A percentile compares a stretch with the other conserved stretches of the same genome.
Conservation (phyloP, 2,329 filamentous ascomycete species). For the Westerdykella ornata region DNA sequence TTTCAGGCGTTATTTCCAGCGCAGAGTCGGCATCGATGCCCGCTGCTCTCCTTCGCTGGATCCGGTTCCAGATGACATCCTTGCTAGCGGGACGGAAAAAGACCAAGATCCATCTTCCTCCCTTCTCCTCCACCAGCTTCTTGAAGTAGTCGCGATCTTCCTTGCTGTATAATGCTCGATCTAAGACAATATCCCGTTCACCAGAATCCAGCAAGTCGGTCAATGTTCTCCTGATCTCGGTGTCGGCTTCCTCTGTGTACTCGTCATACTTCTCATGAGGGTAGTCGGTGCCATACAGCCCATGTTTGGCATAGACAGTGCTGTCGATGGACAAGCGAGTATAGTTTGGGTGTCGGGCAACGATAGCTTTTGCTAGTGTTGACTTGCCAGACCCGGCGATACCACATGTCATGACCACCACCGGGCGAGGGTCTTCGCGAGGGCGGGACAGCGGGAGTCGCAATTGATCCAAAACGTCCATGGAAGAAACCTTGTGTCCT, state of each 20-base stretch:
- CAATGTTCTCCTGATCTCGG: constrained; percentile 3
- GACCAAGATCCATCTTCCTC: constrained; percentile 7
- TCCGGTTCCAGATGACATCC: constrained; percentile 7
- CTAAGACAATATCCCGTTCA: constrained; percentile 6
- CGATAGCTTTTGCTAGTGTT: constrained; percentile 6
- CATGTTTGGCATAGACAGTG: constrained; percentile 6
- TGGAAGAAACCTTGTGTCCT: no score
- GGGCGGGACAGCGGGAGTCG: no score
- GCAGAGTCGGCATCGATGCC: constrained; percentile 8
- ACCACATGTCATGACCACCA: no score
- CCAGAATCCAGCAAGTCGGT: constrained; percentile 1
- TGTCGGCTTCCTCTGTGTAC: constrained; percentile 6
- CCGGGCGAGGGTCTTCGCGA: no score
- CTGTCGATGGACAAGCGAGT: constrained; percentile 7
- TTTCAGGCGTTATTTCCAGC: constrained; percentile 7
- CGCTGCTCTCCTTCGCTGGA: constrained; percentile 3
- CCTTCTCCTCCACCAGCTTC: constrained; percentile 3
- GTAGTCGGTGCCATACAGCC: constrained; percentile 10
- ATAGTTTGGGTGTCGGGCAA: constrained; percentile 3
- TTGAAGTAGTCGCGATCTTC: constrained; percentile 7
- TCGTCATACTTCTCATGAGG: constrained; percentile 4
- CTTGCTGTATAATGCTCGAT: constrained; percentile 10
- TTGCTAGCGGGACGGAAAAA: constrained; percentile 8
- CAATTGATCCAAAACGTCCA: no score
- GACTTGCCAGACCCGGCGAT: constrained; percentile 11